Evolutionary conservation across 805 yeast species (phyloP), one percentile per base, ranked within the genome.

Genomic region (Candida pseudoglaebosa): DNA sequence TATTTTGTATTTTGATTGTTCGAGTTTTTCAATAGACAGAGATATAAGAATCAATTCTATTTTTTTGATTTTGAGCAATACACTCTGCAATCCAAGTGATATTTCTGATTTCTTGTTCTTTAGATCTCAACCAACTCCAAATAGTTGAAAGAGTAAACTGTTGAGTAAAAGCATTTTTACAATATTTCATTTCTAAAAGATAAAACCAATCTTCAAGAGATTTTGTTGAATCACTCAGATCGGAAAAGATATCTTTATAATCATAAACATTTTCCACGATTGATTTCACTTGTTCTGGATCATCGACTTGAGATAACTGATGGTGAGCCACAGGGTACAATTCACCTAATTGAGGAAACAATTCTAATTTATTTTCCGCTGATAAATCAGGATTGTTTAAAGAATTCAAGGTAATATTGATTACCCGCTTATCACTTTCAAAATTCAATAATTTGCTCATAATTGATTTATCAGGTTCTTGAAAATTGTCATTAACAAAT

Each of bases 61-160:
- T 95, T 69, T 89, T 87, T 73, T 93, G 99, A 60, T 89, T 90
- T 64, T 95, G 99, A 22, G 98, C 96, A 68, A 93, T 93, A 71
- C 99, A 93, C 69, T 93, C 99, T 36, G 98, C 96, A 41, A 93
- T 91, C 99, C 99, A 93, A n/a, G 98, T 88, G 49, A 93, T 84
- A 61, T 93, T 93, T 65, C 99, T 78, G 43, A 95, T 80, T 64
- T 93, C 99, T 66, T 95, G 99, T 65, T 93, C 99, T 56, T 84
- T 85, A 13, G 96, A 83, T 64, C 88, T 84, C 57, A 95, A 77
- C 95, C 96, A 93, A 5, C 96, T 96, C 93, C 96, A 93, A 40
- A 93, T 73, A 2, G 96, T 84, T 28, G 89, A 77, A 52, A 84
- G 77, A 13, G 96, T 80, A 63, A 93, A 93, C 62, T 91, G 98